Evolutionary conservation across 768 basidiomycete species (phyloP).

Genomic region (Trametes cubensis): DNA sequence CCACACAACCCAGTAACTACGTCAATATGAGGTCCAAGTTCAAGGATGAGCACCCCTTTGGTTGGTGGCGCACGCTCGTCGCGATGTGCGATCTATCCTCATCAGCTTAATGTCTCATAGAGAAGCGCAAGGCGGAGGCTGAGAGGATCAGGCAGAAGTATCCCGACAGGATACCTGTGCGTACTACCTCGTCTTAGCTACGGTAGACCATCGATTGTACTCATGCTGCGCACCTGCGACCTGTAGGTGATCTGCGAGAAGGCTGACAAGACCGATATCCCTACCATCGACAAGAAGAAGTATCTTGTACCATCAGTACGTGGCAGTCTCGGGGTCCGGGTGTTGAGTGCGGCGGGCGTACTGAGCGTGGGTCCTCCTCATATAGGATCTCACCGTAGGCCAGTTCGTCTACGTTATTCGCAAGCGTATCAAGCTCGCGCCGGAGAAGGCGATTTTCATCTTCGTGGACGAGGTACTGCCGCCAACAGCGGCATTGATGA

Average conservation of each 20-base stretch:
- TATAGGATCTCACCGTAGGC: slow-evolving; percentile 91
- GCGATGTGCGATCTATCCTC: slow-evolving; percentile 36
- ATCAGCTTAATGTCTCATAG: slow-evolving; percentile 47
- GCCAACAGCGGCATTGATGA: slow-evolving; percentile 98
- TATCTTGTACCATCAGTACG: slow-evolving; percentile 96
- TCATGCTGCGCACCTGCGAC: slow-evolving; percentile 5
- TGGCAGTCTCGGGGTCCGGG: slow-evolving; percentile 6
- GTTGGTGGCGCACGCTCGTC: slow-evolving; percentile 51
- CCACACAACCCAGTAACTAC: neutral
- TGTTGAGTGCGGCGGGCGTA: neutral
- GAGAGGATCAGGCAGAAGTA: slow-evolving; percentile 99
- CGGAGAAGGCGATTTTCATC: slow-evolving; percentile 99
- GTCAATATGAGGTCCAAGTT: slow-evolving; percentile 86
- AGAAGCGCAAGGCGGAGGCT: slow-evolving; percentile 99
- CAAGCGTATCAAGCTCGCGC: slow-evolving; percentile 99
- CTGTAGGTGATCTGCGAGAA: slow-evolving; percentile 99
- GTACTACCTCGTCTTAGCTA: slow-evolving; percentile 37
- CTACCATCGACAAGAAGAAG: slow-evolving; percentile 99
- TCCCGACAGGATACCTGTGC: slow-evolving; percentile 94
- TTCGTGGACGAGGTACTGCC: slow-evolving; percentile 99
- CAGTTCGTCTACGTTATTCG: slow-evolving; percentile 99
- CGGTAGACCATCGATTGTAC: slow-evolving; percentile 2
- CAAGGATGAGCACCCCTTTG: slow-evolving; percentile 99
- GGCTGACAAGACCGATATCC: slow-evolving; percentile 97
- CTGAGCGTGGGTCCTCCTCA: slow-evolving; percentile 5